Base-by-base conservation (phyloP, 2,329 filamentous ascomycete species). In the Arthrobotrys conoides region DNA sequence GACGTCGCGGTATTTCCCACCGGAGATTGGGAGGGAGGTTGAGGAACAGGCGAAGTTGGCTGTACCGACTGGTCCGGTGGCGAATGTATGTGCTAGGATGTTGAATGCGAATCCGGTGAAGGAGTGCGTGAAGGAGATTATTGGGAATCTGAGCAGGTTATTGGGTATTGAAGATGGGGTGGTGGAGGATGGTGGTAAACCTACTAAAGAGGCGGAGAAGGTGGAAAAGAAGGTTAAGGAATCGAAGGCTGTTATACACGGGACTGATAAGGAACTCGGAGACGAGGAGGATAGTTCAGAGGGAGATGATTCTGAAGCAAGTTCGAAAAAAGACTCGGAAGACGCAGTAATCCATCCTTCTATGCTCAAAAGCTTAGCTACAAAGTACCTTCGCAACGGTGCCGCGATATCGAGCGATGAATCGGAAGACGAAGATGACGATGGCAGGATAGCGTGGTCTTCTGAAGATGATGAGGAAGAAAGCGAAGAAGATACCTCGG, bases 1-100 rank as follows among this genome's bases (percentile, higher is more conserved):
- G 24, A 85, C 85, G 12, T 85, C 84, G 24, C 84, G 84, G n/a
- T 83, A 85, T 49, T 80, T 89, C 41, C 86, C 86, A 14, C 80
- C 82, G 16, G 83, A 83, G 30, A 81, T 83, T 16, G 82, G 81
- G 14, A 82, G 81, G 27, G 83, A 83, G 14, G 81, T 85, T 10
- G 83, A 84, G 36, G 82, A 81, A 59, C 76, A 73, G 5, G 80
- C 81, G 2, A 81, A 81, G 6, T 14, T 53, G 18, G 65, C 70
- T 9, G 64, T 65, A 22, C 55, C 69, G 12, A 67, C 65, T 4
- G 76, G 71, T 6, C 57, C 76, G 8, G 65, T 66, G 84, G 82
- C 86, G 48, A 89, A 89, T 83, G 87, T 89, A n/a, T 84, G 85
- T 69, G 88, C 87, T 73, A 84, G 88, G 64, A 82, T 90, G 80